Evolutionary conservation across 129 eudicot species (phyloP), one percentile per base, ranked within the genome.

Genomic region (Logfia minima): DNA sequence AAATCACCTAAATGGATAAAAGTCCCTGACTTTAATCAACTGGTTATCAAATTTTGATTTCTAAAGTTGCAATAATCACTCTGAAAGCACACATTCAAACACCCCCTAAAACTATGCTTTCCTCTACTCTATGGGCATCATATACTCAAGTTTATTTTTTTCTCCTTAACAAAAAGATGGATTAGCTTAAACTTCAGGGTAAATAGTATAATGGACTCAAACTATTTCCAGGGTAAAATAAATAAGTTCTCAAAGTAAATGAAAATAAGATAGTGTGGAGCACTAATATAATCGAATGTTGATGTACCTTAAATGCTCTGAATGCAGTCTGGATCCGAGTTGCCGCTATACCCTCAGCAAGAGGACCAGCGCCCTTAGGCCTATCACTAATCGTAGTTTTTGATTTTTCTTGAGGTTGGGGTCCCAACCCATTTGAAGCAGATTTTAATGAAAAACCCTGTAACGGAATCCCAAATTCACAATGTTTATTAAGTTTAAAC

Each of bases 301-400:
- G 67, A 43, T 29, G 52, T 78, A 83, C 86, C 86, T 77, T 78
- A 83, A 66, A 83, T 8, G 71, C 93, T 65, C 98, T 87, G 51
- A 82, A 92, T 53, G 90, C 90, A 83, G 91, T 85, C 80, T 92
- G 98, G 71, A 92, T 90, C 72, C 77, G 77, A 53, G 81, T 85
- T 53, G 96, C 98, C 37, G 98, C 95, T 34, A 48, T 45, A 85
- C 83, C 84, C 59, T 87, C 86, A 56, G 9, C 16, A 71, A 85
- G 48, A 68, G 66, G 41, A 68, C 80, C 59, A 77, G 24, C 24
- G 26, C 18, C 18, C 55, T 34, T 55, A 75, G 1, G 77, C 32
- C 81, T 56, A 5, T 52, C 71, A 26, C 61, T 59, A 68, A 29
- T 23, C 29, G 79, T 83, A 64, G 70, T 84, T 13, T 67, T 68